A percentile compares a stretch with the other conserved stretches of the same genome.
phyloP scores from a whole-genome alignment of 1,284 basidiomycete genomes.

The Boletus smithii region DNA sequence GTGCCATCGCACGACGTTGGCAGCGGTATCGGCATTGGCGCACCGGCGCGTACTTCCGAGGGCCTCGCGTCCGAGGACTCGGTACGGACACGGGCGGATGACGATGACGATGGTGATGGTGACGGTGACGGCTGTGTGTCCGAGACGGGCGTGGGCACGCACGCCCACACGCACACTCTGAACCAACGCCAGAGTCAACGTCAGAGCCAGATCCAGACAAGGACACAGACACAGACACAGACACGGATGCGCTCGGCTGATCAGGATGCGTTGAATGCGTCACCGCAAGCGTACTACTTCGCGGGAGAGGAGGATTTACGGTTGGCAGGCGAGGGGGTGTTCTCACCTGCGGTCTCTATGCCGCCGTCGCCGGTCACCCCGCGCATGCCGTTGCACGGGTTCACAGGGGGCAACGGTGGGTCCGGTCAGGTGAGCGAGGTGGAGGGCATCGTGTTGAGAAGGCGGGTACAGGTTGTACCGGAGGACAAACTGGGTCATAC shows the following conservation, averaged over 20 bases:
- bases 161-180: not conserved
- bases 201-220: too few relatives aligned
- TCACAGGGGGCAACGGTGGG: conserved; percentile 3
- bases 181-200: not conserved
- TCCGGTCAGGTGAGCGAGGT: conserved; percentile 4
- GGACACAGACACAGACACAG: not conserved
- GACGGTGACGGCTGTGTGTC: not conserved
- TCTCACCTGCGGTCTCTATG: conserved; percentile 64
- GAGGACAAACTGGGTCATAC: conserved; percentile 1
- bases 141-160: not conserved
- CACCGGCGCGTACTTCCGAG: conserved; percentile 16
- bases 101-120: not conserved
- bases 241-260: not conserved
- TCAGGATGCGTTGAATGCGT: conserved; percentile 7
- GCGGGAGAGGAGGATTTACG: conserved; percentile 50
- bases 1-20: not conserved
- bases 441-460: conserved; percentile 19
- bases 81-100: not conserved
- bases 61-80: conserved; percentile 17
- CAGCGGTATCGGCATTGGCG: not conserved
- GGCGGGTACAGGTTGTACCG: conserved; percentile 14
- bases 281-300: conserved; percentile 48
- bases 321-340: conserved; percentile 65
- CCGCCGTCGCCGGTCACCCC: conserved; percentile 55
- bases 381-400: conserved; percentile 8